Percentiles rank a stretch among this genome's conserved stretches.
These are phyloP conservation scores for Hymenoscyphus salicellus DNA, from an alignment of 2,329 filamentous ascomycete genomes.

Conservation along the genomic window DNA sequence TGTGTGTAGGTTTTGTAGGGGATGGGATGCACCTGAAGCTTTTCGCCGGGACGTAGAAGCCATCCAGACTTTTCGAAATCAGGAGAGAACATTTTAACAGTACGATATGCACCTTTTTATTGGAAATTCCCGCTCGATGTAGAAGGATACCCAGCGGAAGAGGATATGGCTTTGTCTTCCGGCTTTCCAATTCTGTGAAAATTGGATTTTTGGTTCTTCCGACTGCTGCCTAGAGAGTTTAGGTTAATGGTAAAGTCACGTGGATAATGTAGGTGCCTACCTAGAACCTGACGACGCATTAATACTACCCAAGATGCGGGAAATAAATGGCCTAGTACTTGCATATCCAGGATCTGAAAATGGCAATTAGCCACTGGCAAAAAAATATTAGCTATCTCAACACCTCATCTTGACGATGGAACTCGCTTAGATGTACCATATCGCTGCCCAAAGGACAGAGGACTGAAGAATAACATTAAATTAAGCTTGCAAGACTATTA, in stretches of 20 bases:
- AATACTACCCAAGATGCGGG: neutral
- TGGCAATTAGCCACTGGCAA: no score
- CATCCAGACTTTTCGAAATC: slow-evolving; percentile 32
- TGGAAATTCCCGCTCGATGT: slow-evolving; percentile 19
- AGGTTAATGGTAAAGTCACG: slow-evolving; percentile 28
- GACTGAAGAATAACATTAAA: no score
- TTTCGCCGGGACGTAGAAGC: slow-evolving; percentile 29
- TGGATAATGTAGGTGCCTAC: slow-evolving; percentile 18
- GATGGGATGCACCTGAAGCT: slow-evolving; percentile 31
- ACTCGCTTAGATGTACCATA: no score
- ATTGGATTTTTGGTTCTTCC: slow-evolving; percentile 30
- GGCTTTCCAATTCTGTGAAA: slow-evolving; percentile 35
- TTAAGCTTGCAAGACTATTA: neutral
- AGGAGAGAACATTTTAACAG: slow-evolving; percentile 35
- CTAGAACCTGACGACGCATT: neutral
- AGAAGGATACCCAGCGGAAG: slow-evolving; percentile 25
- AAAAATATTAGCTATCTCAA: no score
- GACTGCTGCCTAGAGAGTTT: slow-evolving; percentile 30
- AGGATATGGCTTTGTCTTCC: slow-evolving; percentile 29
- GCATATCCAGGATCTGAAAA: no score
- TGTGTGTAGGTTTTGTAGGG: no score
- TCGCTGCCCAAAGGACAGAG: no score
- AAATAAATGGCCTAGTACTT: no score
- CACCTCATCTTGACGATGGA: no score
- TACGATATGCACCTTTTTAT: slow-evolving; percentile 30